Percentiles rank a stretch among this genome's conserved stretches.
Evolutionary conservation across 2,329 filamentous ascomycete genomes (phyloP).

Genomic region (Ceratocystis harringtonii): DNA sequence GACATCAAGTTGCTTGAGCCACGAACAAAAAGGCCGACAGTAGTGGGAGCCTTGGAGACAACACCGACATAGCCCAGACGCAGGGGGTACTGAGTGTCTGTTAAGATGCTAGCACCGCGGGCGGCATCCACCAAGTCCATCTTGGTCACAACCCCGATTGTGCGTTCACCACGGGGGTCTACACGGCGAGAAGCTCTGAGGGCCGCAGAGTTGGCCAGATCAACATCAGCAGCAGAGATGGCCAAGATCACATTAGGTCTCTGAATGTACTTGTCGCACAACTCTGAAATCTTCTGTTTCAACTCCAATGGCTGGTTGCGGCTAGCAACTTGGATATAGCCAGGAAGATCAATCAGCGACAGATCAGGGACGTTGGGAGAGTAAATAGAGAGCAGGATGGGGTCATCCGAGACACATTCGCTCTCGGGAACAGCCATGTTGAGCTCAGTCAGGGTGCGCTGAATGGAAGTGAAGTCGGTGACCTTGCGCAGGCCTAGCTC

Average conservation of each 20-base stretch:
- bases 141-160: conserved; percentile 97
- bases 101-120: conserved; percentile 63
- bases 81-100: conserved; percentile 83
- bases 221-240: conserved; percentile 93
- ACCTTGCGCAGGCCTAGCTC: conserved; percentile 80
- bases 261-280: conserved; percentile 97
- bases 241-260: conserved; percentile 90
- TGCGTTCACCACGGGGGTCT: conserved; percentile 85
- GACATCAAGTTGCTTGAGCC: conserved; percentile 64
- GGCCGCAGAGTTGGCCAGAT: conserved; percentile 90
- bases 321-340: conserved; percentile 92
- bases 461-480: conserved; percentile 81
- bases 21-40: conserved; percentile 65
- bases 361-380: conserved; percentile 91
- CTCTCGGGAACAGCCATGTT: conserved; percentile 82
- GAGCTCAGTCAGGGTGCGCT: conserved; percentile 84
- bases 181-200: conserved; percentile 78
- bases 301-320: conserved; percentile 79
- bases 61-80: conserved; percentile 95
- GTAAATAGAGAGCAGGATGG: conserved; percentile 89
- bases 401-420: conserved; percentile 90
- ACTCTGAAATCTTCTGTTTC: conserved; percentile 87
- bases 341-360: conserved; percentile 87
- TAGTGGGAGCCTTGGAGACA: conserved; percentile 62
- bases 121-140: conserved; percentile 89